A percentile compares a stretch with the other conserved stretches of the same genome.
Evolutionary conservation across 2,329 filamentous ascomycete genomes (phyloP).

Genomic region (Xylariaceae sp.): DNA sequence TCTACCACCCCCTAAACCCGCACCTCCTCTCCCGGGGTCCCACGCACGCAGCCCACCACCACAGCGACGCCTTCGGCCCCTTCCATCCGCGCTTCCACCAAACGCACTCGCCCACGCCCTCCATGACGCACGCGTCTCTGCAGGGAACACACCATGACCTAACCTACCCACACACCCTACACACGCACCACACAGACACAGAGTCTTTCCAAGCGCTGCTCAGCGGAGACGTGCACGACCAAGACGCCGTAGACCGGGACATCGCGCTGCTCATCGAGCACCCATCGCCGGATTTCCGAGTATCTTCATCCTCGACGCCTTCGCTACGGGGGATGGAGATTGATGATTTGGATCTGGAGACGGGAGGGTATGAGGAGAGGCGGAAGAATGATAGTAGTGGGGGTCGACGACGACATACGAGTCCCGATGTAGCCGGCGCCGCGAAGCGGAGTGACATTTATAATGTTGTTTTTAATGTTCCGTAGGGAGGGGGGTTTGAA

Average conservation of each 20-base stretch:
- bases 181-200: conserved; percentile 31
- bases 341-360: conserved; percentile 12
- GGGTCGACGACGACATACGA: not conserved
- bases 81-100: conserved; percentile 11
- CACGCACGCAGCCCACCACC: not conserved
- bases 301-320: conserved; percentile 1
- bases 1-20: conserved; percentile 54
- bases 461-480: conserved; percentile 24
- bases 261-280: conserved; percentile 32
- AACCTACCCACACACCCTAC: not conserved
- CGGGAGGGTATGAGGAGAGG: not conserved
- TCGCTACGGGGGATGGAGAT: conserved; percentile 23
- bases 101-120: not conserved
- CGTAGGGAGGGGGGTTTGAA: not conserved
- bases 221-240: conserved; percentile 31
- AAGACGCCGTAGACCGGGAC: conserved; percentile 27
- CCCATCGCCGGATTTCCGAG: not conserved
- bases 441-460: conserved; percentile 28
- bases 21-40: conserved; percentile 23
- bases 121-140: conserved; percentile 17
- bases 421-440: not conserved
- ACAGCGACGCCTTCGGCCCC: conserved; percentile 1
- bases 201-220: conserved; percentile 51
- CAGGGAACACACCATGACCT: conserved; percentile 5
- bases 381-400: not conserved